Base-by-base conservation (phyloP, 108 stramenopile genomes). In the Seminavis robusta region DNA sequence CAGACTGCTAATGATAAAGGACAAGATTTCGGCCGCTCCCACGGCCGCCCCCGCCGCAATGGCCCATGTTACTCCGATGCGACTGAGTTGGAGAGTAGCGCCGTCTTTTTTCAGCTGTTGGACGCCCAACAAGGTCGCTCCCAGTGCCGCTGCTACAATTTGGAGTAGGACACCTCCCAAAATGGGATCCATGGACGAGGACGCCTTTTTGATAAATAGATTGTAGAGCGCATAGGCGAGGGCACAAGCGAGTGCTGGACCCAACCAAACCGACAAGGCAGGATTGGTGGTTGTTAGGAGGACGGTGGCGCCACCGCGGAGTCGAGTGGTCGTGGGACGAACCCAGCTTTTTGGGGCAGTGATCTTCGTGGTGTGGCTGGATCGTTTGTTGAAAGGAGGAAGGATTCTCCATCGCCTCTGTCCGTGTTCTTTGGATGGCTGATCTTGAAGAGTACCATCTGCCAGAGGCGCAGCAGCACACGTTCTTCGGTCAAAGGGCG, bases 171-270 rank as follows among this genome's bases (percentile, higher is more conserved):
- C 84, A 30, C 84, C 84, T 9, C 84, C 84, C 2, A 86, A 55
- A 10, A 86, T 63, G 11, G 84, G 84, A 68, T 86, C 46, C 40
- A 86, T 86, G 21, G 62, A 52, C 0, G 63, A 55, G 21, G 63
- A 65, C 30, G 78, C 84, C 54, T 86, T 80, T 47, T 86, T 86
- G 60, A 86, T 86, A 46, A 80, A 86, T 32, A 85, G 81, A 56
- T 86, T 86, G 69, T 86, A 86, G 23, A 86, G 52, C 13, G 84
- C 84, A 52, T 86, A 86, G 1, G 76, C 60, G 41, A 73, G 21
- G 20, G 84, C 84, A 71, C 84, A 86, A 28, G 61, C 32, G 7
- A 86, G 52, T 23, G 84, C 84, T 5, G 80, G 78, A n/a, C 54
- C 31, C 24, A 86, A 77, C 84, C 84, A 86, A 28, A 62, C 60